Evolutionary conservation across 345 rosid species (phyloP), one percentile per base, ranked within the genome.

Genomic region (Euphorbia peplus): DNA sequence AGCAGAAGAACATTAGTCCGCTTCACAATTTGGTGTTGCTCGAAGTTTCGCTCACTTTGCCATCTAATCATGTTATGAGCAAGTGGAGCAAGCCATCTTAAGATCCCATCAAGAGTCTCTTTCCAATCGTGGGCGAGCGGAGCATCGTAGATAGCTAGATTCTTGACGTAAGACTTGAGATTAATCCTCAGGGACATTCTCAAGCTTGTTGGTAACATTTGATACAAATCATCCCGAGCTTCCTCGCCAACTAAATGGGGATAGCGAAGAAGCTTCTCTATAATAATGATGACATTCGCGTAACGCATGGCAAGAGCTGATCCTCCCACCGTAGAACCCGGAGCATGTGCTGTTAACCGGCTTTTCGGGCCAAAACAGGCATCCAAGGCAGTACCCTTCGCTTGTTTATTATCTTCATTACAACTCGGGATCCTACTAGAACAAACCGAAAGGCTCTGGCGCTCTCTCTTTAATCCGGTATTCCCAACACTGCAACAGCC

Each of bases 241-340:
- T 91, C 97, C 71, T 91, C 97, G 0, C 97, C 99, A 15, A 95
- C 95, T 63, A 91, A 80, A 81, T 89, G 99, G 70, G 99, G 99
- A 65, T 91, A 88, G 16, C 80, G 87, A 3, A 95, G 86, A 67
- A 95, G 83, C 85, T 95, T 91, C 83, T 95, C 97, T 19, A 95
- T 80, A 18, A 95, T 88, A 54, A 95, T 90, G 70, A 95, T 83
- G 11, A 91, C 87, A 70, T 91, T 95, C 0, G 99, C 97, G 70
- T 95, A 91, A 70, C 88, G 97, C 74, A 95, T 72, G 57, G 97
- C 88, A 44, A 95, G 78, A 47, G 97, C 96, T 53, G 95, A 89
- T 4, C 99, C 97, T 66, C 99, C 99, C 59, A 91, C 73, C 0
- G 97, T 89, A n/a, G 89, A 83, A 64, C 83, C 78, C 22, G 89